Conservation (phyloP, 345 rosid genomes). For the Cardamine resedifolia region DNA sequence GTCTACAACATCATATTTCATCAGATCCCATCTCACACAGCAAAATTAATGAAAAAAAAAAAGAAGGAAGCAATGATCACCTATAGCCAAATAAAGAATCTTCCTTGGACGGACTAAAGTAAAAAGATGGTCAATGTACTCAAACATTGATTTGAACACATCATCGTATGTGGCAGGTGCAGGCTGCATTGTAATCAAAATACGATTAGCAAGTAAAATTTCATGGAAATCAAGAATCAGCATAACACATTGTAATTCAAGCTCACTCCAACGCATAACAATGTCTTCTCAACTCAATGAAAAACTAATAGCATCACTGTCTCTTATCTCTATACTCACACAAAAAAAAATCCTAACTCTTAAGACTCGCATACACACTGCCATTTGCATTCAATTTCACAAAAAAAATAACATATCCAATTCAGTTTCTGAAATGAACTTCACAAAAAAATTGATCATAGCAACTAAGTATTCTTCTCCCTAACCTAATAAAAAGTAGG, state of each 20-base stretch:
- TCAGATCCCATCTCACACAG: constrained; percentile 12
- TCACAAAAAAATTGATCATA: neutral
- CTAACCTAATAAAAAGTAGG: neutral
- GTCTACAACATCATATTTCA: constrained; percentile 48
- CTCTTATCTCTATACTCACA: too few relatives aligned
- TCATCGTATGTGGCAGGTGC: constrained; percentile 91
- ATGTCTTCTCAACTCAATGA: neutral
- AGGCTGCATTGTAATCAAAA: constrained; percentile 54
- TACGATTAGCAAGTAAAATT: neutral
- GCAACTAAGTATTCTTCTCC: neutral
- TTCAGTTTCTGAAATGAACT: neutral
- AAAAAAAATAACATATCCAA: neutral
- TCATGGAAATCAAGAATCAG: neutral
- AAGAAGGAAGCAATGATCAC: constrained; percentile 45
- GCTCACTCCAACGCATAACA: neutral
- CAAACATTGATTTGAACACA: constrained; percentile 82
- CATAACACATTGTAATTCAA: neutral
- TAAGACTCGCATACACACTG: neutral
- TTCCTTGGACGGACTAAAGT: constrained; percentile 93
- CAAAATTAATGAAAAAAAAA: neutral
- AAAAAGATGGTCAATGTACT: constrained; percentile 87
- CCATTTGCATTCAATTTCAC: neutral
- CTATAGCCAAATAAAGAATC: constrained; percentile 92
- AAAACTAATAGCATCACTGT: neutral
- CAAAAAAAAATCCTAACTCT: neutral